Base-by-base conservation (phyloP, 2,329 filamentous ascomycete species). In the Neonectria punicea region DNA sequence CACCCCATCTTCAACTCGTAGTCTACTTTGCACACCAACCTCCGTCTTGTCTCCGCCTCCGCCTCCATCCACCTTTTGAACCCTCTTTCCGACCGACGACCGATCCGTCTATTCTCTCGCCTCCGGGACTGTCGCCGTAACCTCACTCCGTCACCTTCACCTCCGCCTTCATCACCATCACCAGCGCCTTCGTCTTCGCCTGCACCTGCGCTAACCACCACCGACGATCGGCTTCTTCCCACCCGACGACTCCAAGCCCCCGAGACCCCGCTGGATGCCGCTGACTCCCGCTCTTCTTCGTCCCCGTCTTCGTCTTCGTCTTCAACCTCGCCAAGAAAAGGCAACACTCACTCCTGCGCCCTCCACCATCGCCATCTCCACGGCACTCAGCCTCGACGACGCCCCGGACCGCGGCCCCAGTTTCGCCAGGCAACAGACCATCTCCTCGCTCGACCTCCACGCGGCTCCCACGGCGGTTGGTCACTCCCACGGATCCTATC, bases 391-490 rank as follows among this genome's bases (percentile, higher is more conserved):
- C n/a, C 11, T 18, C 49, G 30, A 51, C 47, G 28, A 51, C 28
- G 10, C n/a, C 18, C 11, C 30, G 11, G 11, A 13, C n/a, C 28
- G 22, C 7, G 46, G 9, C 16, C 25, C 49, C 30, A 14, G 10
- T 18, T 14, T 51, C n/a, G n/a, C n/a, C 30, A 51, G 49, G n/a
- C 49, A 22, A n/a, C 28, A 50, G 28, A 50, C 47, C 10, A 11
- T 30, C 16, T 50, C 46, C 16, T 18, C 25, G 5, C 28, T 50
- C 25, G 5, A 18, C 28, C 13, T 13, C 25, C 28, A 13, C 47
- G 28, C 47, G 9, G 47, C 47, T 34, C 46, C 55, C 41, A 25
- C 25, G 25, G 25, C 56, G 36, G 49, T 58, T 44, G 41, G 56
- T 36, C 41, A 53, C 36, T 28, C 13, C 9, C 13, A 39, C 50